Conservation (phyloP, 1,284 basidiomycete species). For the Cutaneotrichosporon dermatis region DNA sequence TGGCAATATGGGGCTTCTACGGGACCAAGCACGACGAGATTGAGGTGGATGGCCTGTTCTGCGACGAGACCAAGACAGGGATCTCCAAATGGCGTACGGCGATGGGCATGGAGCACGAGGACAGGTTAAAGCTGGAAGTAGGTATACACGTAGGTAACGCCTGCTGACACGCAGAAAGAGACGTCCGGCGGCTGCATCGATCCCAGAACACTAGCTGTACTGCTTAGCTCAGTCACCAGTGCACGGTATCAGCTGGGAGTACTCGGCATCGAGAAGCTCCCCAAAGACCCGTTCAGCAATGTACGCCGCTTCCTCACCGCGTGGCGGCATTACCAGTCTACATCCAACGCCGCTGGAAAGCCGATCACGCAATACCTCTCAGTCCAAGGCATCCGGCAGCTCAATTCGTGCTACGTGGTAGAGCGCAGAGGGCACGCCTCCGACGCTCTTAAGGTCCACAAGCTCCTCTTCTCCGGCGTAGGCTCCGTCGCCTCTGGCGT, state of each 20-base stretch:
- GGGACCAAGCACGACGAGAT: slow-evolving; percentile 17
- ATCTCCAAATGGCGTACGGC: slow-evolving; percentile 35
- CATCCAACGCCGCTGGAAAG: background rate
- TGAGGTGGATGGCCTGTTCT: slow-evolving; percentile 43
- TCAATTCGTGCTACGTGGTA: slow-evolving; percentile 30
- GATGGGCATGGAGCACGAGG: slow-evolving; percentile 46
- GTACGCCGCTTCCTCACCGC: slow-evolving; percentile 33
- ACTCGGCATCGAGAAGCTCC: slow-evolving; percentile 37
- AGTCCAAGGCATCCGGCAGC: slow-evolving; percentile 27
- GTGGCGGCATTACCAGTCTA: slow-evolving; percentile 31
- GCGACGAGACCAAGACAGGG: slow-evolving; percentile 45
- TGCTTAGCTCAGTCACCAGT: slow-evolving; percentile 41
- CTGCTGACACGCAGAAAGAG: slow-evolving; percentile 32
- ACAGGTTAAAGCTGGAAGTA: slow-evolving; percentile 39
- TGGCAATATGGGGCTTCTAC: slow-evolving; percentile 41
- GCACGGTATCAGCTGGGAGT: slow-evolving; percentile 38
- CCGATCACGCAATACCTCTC: slow-evolving; percentile 17
- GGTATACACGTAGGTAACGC: background rate
- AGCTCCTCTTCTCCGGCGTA: slow-evolving; percentile 37
- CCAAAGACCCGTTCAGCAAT: slow-evolving; percentile 40
- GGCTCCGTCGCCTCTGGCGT: slow-evolving; percentile 35
- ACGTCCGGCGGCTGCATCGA: slow-evolving; percentile 46
- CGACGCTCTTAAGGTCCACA: slow-evolving; percentile 39
- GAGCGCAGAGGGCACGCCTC: slow-evolving; percentile 29
- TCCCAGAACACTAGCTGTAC: slow-evolving; percentile 36